Evolutionary conservation across 2,329 filamentous ascomycete genomes (phyloP).

Genomic region (Fusarium sp.): DNA sequence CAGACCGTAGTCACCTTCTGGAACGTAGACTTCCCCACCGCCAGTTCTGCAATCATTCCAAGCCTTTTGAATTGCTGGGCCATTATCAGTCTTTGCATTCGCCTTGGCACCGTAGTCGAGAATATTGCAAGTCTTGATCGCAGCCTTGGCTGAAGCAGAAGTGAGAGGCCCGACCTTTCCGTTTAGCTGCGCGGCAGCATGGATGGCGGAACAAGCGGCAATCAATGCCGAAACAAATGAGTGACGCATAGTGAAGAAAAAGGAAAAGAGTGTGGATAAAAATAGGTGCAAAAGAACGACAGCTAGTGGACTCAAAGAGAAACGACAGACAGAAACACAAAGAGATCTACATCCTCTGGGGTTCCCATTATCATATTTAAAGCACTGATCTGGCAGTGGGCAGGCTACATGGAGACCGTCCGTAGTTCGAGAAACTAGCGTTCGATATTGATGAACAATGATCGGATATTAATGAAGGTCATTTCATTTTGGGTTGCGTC

Average conservation of each 20-base stretch:
- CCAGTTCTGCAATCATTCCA: slow-evolving; percentile 24
- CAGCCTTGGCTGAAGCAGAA: slow-evolving; percentile 14
- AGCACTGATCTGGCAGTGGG: background rate
- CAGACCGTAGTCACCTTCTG: slow-evolving; percentile 30
- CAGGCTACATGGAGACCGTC: accelerated
- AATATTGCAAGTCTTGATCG: slow-evolving; percentile 34
- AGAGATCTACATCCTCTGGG: background rate
- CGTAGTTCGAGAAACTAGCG: accelerated
- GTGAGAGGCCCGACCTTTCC: slow-evolving; percentile 31
- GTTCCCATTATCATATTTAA: background rate
- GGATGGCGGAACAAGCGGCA: slow-evolving; percentile 21
- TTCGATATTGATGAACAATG: background rate
- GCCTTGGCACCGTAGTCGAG: slow-evolving; percentile 28
- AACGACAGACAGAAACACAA: background rate
- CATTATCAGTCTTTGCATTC: slow-evolving; percentile 22
- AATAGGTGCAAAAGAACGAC: background rate
- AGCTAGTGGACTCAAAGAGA: background rate
- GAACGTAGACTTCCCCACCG: slow-evolving; percentile 32
- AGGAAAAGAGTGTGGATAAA: background rate
- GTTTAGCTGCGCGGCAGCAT: slow-evolving; percentile 33
- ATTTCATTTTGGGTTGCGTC: background rate
- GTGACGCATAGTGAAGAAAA: slow-evolving; percentile 2
- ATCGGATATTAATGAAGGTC: background rate
- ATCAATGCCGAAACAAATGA: slow-evolving; percentile 25
- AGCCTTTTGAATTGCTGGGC: slow-evolving; percentile 26